These are phyloP conservation scores for Metarhizium rileyi DNA, from an alignment of 2,329 filamentous ascomycete species.

Conservation along the genomic window DNA sequence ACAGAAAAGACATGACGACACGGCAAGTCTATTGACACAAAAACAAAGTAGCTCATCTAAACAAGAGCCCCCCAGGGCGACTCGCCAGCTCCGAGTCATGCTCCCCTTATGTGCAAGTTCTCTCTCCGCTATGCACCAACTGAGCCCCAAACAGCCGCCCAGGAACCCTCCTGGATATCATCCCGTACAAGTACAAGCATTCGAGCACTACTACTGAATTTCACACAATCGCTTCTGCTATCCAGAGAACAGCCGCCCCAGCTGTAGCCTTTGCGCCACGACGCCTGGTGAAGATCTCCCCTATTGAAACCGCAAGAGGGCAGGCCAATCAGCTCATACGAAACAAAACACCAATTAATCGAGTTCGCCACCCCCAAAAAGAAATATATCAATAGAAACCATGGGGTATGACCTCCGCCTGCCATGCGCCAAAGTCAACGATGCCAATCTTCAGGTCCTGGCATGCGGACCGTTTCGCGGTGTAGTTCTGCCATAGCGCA, in stretches of 20 bases:
- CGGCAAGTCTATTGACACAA: neutral
- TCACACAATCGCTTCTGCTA: neutral
- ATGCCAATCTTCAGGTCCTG: slow-evolving; percentile 4
- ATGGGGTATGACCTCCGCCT: neutral
- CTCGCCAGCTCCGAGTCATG: neutral
- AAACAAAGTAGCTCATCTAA: neutral
- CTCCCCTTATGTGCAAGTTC: neutral
- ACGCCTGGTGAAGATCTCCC: slow-evolving; percentile 1
- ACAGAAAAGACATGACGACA: neutral
- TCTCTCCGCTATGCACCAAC: neutral
- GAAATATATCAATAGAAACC: neutral
- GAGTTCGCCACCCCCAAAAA: neutral
- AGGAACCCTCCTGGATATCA: slow-evolving; percentile 8
- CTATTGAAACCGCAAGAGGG: neutral
- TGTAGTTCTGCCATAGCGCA: neutral
- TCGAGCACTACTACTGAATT: neutral
- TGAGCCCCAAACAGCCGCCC: neutral
- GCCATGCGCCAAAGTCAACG: slow-evolving; percentile 1
- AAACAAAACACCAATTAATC: neutral
- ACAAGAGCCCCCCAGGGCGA: neutral
- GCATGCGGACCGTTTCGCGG: neutral
- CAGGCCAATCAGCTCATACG: neutral
- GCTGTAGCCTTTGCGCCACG: neutral
- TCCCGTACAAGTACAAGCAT: slow-evolving; percentile 6
- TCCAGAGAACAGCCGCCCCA: neutral